A percentile compares a stretch with the other conserved stretches of the same genome.
Conservation (phyloP, 805 yeast genomes). For the Hanseniaspora guilliermondii region DNA sequence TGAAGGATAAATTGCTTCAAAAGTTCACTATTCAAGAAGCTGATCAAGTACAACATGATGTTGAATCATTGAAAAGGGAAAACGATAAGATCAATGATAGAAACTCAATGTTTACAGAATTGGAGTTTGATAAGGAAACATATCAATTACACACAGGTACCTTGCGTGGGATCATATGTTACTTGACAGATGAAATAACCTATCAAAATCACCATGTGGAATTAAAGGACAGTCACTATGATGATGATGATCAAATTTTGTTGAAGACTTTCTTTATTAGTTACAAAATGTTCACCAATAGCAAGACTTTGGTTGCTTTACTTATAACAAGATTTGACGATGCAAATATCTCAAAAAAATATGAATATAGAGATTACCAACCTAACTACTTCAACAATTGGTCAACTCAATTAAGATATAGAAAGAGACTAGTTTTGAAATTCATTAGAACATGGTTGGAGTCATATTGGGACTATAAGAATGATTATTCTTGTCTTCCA, state of each 20-base stretch:
- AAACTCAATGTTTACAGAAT: constrained; percentile 20
- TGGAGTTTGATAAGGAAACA: constrained; percentile 32
- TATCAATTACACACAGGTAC: constrained; percentile 14
- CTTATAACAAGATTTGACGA: constrained; percentile 55
- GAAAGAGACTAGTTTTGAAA: constrained; percentile 55
- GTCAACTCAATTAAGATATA: constrained; percentile 39
- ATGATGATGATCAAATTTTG: constrained; percentile 54
- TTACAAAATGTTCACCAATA: constrained; percentile 57
- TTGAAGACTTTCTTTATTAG: constrained; percentile 65
- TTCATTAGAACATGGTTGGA: constrained; percentile 78
- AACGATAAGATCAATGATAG: constrained; percentile 20
- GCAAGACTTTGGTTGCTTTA: constrained; percentile 55
- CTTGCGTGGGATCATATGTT: constrained; percentile 29
- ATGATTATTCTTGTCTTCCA: constrained; percentile 50
- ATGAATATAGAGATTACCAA: constrained; percentile 26
- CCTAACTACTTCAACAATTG: constrained; percentile 6
- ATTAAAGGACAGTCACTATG: constrained; percentile 28
- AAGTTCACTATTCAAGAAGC: constrained; percentile 12
- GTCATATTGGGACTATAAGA: constrained; percentile 66
- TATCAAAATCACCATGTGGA: constrained; percentile 44
- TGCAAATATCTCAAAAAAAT: constrained; percentile 28
- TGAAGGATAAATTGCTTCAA: constrained; percentile 24
- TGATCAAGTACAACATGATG: neutral
- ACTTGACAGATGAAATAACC: constrained; percentile 37
- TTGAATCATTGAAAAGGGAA: constrained; percentile 15